Conservation (phyloP, 1,139 yeast species). For the Yamadazyma spencermartinsiae region DNA sequence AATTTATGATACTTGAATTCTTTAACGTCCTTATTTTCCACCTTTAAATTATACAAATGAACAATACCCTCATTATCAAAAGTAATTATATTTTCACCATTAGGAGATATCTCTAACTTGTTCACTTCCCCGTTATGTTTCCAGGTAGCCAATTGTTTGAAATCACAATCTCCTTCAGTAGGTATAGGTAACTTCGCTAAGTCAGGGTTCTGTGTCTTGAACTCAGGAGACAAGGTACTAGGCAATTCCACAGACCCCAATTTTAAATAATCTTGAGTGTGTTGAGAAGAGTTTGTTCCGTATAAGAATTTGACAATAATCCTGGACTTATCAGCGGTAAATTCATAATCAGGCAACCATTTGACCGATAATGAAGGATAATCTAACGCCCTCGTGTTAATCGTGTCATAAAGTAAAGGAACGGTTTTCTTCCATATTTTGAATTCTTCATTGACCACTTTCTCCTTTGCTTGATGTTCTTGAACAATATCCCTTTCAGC, state of each 20-base stretch:
- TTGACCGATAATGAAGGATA: constrained; percentile 58
- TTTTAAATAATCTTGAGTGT: constrained; percentile 44
- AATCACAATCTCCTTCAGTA: constrained; percentile 18
- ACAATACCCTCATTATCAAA: constrained; percentile 54
- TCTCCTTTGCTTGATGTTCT: constrained; percentile 52
- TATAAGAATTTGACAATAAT: constrained; percentile 43
- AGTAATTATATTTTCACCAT: constrained; percentile 42
- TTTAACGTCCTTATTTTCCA: constrained; percentile 20
- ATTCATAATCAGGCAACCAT: constrained; percentile 44
- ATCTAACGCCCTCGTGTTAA: constrained; percentile 66
- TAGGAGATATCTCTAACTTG: constrained; percentile 39
- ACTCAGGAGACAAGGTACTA: constrained; percentile 45
- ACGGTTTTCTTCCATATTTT: constrained; percentile 95
- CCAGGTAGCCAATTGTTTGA: constrained; percentile 46
- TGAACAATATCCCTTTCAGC: constrained; percentile 30
- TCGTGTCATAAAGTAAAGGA: constrained; percentile 81
- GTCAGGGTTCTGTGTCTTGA: constrained; percentile 18
- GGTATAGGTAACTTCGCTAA: constrained; percentile 26
- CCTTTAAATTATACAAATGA: constrained; percentile 38
- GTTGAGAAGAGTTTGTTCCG: constrained; percentile 49
- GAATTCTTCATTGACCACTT: constrained; percentile 66
- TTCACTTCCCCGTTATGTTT: constrained; percentile 57
- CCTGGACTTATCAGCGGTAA: constrained; percentile 33
- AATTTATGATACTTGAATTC: constrained; percentile 59
- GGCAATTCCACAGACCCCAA: constrained; percentile 52